Percentiles rank a stretch among this genome's conserved stretches.
These are phyloP conservation scores for Alectoria sarmentosa DNA, from an alignment of 495 filamentous ascomycete species.

Conservation along the genomic window DNA sequence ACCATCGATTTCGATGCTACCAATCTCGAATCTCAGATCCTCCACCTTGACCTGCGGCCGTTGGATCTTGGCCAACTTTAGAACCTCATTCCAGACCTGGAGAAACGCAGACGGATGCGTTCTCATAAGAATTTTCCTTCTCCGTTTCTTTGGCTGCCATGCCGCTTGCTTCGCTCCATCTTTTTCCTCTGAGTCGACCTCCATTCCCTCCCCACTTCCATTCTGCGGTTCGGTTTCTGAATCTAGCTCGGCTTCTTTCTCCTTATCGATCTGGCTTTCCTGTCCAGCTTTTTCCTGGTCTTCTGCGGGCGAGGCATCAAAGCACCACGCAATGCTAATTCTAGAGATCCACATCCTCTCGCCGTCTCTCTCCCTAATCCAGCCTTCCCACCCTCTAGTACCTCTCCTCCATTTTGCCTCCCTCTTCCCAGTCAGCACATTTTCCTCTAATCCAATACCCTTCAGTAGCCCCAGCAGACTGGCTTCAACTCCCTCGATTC, in stretches of 20 bases:
- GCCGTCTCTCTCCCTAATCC: slow-evolving; percentile 53
- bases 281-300: not conserved
- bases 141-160: slow-evolving; percentile 35
- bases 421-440: slow-evolving; percentile 50
- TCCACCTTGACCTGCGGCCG: slow-evolving; percentile 70
- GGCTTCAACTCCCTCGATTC: slow-evolving; percentile 58
- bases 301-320: slow-evolving; percentile 26
- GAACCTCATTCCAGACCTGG: slow-evolving; percentile 72
- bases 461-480: slow-evolving; percentile 59
- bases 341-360: slow-evolving; percentile 60
- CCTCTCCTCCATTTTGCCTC: slow-evolving; percentile 72
- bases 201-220: not conserved
- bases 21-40: slow-evolving; percentile 89
- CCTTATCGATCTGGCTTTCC: too few relatives aligned
- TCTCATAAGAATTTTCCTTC: slow-evolving; percentile 61
- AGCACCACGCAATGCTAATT: slow-evolving; percentile 65
- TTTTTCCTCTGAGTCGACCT: not conserved
- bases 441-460: slow-evolving; percentile 52
- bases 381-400: slow-evolving; percentile 58
- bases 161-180: slow-evolving; percentile 6
- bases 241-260: slow-evolving; percentile 20
- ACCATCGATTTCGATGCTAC: slow-evolving; percentile 83
- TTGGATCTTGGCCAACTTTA: slow-evolving; percentile 61
- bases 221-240: slow-evolving; percentile 31
- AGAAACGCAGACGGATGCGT: slow-evolving; percentile 86